These are phyloP conservation scores for Tetradesmus obliquus DNA, from an alignment of 139 green algal species.

Conservation along the genomic window DNA sequence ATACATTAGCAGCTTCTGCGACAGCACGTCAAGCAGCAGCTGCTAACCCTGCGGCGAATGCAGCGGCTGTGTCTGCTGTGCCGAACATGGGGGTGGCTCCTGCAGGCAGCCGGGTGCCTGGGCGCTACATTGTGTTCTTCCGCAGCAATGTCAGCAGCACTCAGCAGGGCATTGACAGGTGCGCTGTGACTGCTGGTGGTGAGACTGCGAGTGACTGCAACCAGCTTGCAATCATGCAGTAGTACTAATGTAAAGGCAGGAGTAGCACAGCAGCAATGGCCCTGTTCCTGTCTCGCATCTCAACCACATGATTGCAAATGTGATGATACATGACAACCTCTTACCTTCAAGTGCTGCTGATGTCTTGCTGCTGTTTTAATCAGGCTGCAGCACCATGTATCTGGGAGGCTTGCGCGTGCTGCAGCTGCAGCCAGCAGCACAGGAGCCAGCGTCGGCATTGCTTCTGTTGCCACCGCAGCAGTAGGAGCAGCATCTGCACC, in stretches of 20 bases:
- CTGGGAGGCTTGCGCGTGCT: background rate
- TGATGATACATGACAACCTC: background rate
- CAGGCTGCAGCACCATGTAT: background rate
- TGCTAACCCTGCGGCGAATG: background rate
- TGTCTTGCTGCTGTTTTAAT: background rate
- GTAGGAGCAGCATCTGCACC: background rate
- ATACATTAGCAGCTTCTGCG: background rate
- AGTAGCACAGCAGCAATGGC: background rate
- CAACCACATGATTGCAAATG: background rate
- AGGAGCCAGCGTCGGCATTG: background rate
- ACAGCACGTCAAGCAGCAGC: background rate
- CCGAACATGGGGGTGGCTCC: background rate
- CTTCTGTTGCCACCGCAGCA: background rate
- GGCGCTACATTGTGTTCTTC: constrained; percentile 15
- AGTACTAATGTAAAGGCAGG: background rate
- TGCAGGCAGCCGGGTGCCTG: background rate
- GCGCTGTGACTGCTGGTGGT: background rate
- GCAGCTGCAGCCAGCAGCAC: background rate
- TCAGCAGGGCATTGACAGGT: background rate
- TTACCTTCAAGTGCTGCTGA: background rate
- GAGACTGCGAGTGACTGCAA: background rate
- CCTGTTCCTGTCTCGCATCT: background rate
- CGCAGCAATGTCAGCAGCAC: background rate
- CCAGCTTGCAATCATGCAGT: background rate
- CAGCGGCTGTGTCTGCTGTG: background rate